These are phyloP conservation scores for Sugiyamaella valdiviana DNA, from an alignment of 805 yeast genomes.

Conservation along the genomic window DNA sequence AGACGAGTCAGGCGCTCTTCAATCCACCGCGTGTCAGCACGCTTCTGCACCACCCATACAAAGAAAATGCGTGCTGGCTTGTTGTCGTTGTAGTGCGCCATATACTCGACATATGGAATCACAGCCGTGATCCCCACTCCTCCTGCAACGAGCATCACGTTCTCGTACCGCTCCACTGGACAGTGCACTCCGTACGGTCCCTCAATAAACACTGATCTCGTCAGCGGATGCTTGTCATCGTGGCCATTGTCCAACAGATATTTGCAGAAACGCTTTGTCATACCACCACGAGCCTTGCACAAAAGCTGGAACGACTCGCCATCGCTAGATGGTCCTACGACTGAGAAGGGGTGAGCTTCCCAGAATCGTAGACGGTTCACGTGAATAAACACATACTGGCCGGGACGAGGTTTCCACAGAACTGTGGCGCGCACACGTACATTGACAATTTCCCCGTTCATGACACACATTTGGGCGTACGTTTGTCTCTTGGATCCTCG, in stretches of 20 bases:
- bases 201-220: constrained; percentile 44
- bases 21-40: constrained; percentile 16
- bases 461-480: constrained; percentile 37
- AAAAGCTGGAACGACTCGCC: constrained; percentile 43
- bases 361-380: constrained; percentile 44
- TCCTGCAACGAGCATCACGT: constrained; percentile 51
- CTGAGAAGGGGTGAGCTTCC: constrained; percentile 67
- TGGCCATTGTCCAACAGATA: constrained; percentile 31
- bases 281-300: constrained; percentile 49
- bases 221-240: constrained; percentile 28
- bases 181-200: constrained; percentile 54
- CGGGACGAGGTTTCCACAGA: constrained; percentile 52
- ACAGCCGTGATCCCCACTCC: constrained; percentile 62
- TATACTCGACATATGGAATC: constrained; percentile 39
- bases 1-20: constrained; percentile 18
- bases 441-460: constrained; percentile 43
- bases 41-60: constrained; percentile 27
- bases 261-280: constrained; percentile 39
- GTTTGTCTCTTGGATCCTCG: constrained; percentile 28
- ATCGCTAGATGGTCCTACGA: constrained; percentile 37
- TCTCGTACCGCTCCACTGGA: constrained; percentile 44
- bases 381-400: constrained; percentile 57
- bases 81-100: constrained; percentile 15
- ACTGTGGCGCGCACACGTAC: constrained; percentile 47
- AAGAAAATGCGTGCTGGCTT: constrained; percentile 19